phyloP scores from a whole-genome alignment of 495 filamentous ascomycete species.

The Annulohypoxylon nitens region DNA sequence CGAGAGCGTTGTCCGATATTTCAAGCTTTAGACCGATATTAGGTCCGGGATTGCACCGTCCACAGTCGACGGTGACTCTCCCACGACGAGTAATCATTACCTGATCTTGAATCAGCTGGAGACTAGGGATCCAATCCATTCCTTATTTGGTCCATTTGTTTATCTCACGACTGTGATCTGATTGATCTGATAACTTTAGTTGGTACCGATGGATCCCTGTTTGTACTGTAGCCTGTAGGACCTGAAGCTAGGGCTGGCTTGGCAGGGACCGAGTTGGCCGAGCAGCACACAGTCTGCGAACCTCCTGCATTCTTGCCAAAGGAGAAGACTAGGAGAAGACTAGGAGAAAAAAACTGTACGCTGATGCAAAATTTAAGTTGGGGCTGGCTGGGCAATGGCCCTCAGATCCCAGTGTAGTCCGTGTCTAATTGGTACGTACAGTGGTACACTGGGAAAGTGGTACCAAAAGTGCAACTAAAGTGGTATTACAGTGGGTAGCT shows the following conservation, averaged over 20 bases:
- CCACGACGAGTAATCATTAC: constrained; percentile 39
- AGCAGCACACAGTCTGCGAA: neutral
- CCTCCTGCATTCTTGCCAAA: constrained; percentile 29
- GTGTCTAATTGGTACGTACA: neutral
- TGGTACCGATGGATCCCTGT: constrained; percentile 35
- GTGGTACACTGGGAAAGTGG: neutral
- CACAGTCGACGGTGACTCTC: constrained; percentile 31
- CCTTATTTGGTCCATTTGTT: constrained; percentile 34
- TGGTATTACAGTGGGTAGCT: neutral
- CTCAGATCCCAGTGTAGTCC: neutral
- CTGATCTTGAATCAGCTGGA: constrained; percentile 47
- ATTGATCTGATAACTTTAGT: constrained; percentile 49
- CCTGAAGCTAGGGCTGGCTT: constrained; percentile 33
- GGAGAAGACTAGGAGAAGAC: too few species aligned
- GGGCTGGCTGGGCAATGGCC: constrained; percentile 7
- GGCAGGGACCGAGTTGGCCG: constrained; percentile 24
- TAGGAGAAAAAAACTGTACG: constrained; percentile 6
- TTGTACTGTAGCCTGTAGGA: constrained; percentile 21
- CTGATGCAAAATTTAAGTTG: constrained; percentile 1
- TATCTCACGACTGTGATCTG: constrained; percentile 46
- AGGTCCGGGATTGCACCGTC: constrained; percentile 25
- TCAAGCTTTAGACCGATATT: constrained; percentile 37
- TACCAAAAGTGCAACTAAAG: neutral
- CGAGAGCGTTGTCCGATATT: constrained; percentile 23
- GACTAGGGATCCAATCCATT: constrained; percentile 28